These are phyloP conservation scores for Cyberlindnera mississippiensis DNA, from an alignment of 805 yeast genomes.

Conservation along the genomic window DNA sequence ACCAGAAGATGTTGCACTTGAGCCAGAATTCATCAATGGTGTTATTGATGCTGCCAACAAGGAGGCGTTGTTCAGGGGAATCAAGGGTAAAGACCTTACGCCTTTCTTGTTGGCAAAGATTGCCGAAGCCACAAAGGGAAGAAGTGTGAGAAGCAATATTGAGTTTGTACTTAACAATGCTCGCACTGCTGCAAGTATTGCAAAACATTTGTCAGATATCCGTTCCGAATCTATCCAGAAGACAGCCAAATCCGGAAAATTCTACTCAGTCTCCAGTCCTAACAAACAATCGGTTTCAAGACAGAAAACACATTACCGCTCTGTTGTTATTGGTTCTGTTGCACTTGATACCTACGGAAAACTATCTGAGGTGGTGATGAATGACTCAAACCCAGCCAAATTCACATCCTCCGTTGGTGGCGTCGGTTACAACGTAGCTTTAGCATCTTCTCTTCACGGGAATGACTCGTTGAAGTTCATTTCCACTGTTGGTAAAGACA, in stretches of 20 bases:
- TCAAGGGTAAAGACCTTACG: slow-evolving; percentile 72
- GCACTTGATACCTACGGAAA: slow-evolving; percentile 70
- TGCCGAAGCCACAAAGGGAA: slow-evolving; percentile 65
- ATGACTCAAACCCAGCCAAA: slow-evolving; percentile 74
- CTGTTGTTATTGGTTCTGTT: slow-evolving; percentile 65
- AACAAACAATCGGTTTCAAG: too few species aligned
- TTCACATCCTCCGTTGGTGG: slow-evolving; percentile 67
- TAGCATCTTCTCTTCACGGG: slow-evolving; percentile 47
- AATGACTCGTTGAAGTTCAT: slow-evolving; percentile 39
- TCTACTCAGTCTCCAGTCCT: too few species aligned
- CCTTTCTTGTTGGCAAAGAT: slow-evolving; percentile 70
- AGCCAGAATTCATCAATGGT: slow-evolving; percentile 44
- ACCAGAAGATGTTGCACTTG: slow-evolving; percentile 58
- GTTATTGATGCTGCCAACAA: slow-evolving; percentile 56
- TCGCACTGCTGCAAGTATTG: slow-evolving; percentile 60
- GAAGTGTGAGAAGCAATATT: slow-evolving; percentile 64
- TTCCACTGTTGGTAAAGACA: slow-evolving; percentile 60
- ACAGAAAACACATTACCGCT: slow-evolving; percentile 10
- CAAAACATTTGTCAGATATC: slow-evolving; percentile 33
- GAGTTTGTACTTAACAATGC: slow-evolving; percentile 80
- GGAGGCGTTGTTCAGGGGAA: slow-evolving; percentile 49
- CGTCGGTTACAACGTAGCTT: slow-evolving; percentile 74
- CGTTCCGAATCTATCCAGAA: neutral
- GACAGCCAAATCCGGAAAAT: too few species aligned
- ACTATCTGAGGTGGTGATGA: slow-evolving; percentile 32